Evolutionary conservation across 2,329 filamentous ascomycete genomes (phyloP), one percentile per base, ranked within the genome.

Genomic region (Fusarium tuaranense): DNA sequence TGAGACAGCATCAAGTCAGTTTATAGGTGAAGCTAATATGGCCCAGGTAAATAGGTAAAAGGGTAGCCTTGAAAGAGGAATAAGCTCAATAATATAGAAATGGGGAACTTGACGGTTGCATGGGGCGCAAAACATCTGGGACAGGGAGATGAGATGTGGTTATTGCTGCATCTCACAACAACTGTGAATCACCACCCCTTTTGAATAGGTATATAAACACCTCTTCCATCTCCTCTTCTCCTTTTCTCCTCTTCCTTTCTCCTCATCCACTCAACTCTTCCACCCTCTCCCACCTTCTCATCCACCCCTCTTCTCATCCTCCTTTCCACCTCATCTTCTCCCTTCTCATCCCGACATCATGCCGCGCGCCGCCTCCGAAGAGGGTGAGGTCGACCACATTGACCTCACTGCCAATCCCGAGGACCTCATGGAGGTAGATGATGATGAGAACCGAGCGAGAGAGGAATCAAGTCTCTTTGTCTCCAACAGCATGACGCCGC

Each of bases 341-440:
- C 41, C 41, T 44, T 22, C 41, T 44, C 18, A 12, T 41, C 5
- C 7, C 46, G 18, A 13, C 38, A 57, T 48, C 27, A 75, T 75
- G 73, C 60, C 73, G 34, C 62, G 71, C n/a, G n/a, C 13, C 9
- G 67, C 39, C 30, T 12, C 51, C 1, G 53, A 39, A 5, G 67
- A 30, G 5, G 58, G 39, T 20, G 57, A 65, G 14, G 25, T 25
- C 2, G 73, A 74, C 4, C 5, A 38, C 2, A 48, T 76, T 1
- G 69, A 75, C 18, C 48, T 75, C 8, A 72, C 44, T 2, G n/a
- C 46, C 0, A 27, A 74, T 5, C 30, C 9, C 1, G 25, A 27
- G 8, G 64, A 63, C 8, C 48, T 27, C 25, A 67, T 72, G 61
- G 48, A 53, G 2, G 3, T 32, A 12, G 48, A 53, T 32, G 48